A percentile compares a stretch with the other conserved stretches of the same genome.
phyloP scores from a whole-genome alignment of 768 basidiomycete species.

The Tulasnella sp. region DNA sequence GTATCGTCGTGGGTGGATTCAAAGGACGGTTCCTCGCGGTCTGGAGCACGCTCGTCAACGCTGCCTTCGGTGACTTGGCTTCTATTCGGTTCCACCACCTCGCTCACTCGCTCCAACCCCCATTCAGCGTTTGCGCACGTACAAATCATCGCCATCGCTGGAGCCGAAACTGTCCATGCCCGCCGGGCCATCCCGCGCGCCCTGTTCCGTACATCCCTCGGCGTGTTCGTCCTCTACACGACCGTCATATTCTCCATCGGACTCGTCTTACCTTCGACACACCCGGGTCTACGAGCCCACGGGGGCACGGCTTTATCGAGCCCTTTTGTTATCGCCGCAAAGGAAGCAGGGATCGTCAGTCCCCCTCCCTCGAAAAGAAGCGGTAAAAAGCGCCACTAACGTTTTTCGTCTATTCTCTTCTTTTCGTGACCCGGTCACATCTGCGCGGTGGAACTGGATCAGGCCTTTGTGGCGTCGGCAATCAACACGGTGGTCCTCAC shows the following conservation, averaged over 20 bases:
- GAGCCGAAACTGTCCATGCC: constrained; percentile 17
- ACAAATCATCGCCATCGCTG: constrained; percentile 18
- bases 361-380: background rate
- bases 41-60: constrained; percentile 19
- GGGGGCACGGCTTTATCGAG: constrained; percentile 26
- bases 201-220: constrained; percentile 13
- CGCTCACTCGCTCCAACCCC: background rate
- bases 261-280: constrained; percentile 22
- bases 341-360: constrained; percentile 23
- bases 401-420: background rate
- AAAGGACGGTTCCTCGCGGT: constrained; percentile 17
- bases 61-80: constrained; percentile 16
- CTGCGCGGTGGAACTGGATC: background rate
- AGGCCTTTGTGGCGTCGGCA: constrained; percentile 20
- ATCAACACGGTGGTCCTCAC: constrained; percentile 27
- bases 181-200: constrained; percentile 18
- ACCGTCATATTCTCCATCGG: constrained; percentile 18
- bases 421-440: background rate
- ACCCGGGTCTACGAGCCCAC: constrained; percentile 21
- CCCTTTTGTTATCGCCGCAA: constrained; percentile 28
- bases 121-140: constrained; percentile 17
- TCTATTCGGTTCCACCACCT: background rate
- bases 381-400: background rate
- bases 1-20: constrained; percentile 13
- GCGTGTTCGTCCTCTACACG: constrained; percentile 18